phyloP scores from a whole-genome alignment of 2,329 filamentous ascomycete genomes.

The Penicillium sp. region DNA sequence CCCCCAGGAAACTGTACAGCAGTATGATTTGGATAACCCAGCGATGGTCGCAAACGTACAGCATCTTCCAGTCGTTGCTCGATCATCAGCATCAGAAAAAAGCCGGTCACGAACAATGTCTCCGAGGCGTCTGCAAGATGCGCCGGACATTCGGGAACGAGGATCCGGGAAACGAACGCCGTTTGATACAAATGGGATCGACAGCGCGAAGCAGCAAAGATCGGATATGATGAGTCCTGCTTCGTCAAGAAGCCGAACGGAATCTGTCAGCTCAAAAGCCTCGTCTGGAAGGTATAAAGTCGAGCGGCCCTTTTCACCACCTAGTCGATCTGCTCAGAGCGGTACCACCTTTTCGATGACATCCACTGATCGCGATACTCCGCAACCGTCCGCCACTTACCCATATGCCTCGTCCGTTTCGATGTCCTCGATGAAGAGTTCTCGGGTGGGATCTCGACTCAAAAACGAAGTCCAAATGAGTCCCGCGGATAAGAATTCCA shows the following conservation, averaged over 20 bases:
- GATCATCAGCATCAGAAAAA: conserved; percentile 81
- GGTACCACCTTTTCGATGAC: conserved; percentile 52
- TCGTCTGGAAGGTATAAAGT: conserved; percentile 51
- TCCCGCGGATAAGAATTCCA: conserved; percentile 71
- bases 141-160: conserved; percentile 71
- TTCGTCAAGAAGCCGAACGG: conserved; percentile 60
- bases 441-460: conserved; percentile 66
- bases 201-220: conserved; percentile 63
- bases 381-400: conserved; percentile 48
- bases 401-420: conserved; percentile 51
- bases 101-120: conserved; percentile 31
- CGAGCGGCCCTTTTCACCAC: conserved; percentile 44
- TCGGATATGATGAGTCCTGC: conserved; percentile 73
- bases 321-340: conserved; percentile 47
- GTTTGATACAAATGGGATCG: conserved; percentile 69
- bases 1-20: conserved; percentile 85
- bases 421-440: conserved; percentile 50
- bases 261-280: conserved; percentile 64
- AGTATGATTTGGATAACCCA: conserved; percentile 89
- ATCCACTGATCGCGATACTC: conserved; percentile 40
- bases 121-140: conserved; percentile 38
- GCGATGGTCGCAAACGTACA: conserved; percentile 86
- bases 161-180: conserved; percentile 72
- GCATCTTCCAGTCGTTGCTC: conserved; percentile 76
- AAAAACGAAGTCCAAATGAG: conserved; percentile 80